Evolutionary conservation across 306 rosid species (phyloP).

Genomic region (Vigna hirtella): DNA sequence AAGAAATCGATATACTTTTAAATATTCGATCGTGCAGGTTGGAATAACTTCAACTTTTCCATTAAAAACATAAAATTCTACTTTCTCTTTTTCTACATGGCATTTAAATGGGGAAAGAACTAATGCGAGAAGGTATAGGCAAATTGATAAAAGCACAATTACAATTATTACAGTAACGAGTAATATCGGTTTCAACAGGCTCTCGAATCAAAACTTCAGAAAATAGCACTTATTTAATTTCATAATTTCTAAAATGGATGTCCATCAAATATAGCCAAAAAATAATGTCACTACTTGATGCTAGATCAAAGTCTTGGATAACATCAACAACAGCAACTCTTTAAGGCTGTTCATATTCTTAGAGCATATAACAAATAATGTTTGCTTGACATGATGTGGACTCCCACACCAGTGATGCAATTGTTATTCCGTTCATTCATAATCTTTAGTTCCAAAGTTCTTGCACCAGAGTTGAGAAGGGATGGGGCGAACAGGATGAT

Average conservation of each 20-base stretch:
- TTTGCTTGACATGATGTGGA: slow-evolving; percentile 37
- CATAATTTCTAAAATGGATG: slow-evolving; percentile 44
- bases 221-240: slow-evolving; percentile 59
- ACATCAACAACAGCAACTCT: slow-evolving; percentile 43
- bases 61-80: slow-evolving; percentile 2
- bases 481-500: slow-evolving; percentile 94
- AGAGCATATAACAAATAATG: slow-evolving; percentile 45
- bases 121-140: background rate
- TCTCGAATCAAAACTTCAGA: slow-evolving; percentile 32
- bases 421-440: slow-evolving; percentile 46
- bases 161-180: slow-evolving; percentile 19
- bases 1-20: background rate
- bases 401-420: slow-evolving; percentile 37
- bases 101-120: background rate
- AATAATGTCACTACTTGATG: slow-evolving; percentile 43
- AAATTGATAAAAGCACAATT: slow-evolving; percentile 29
- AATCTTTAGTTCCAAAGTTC: slow-evolving; percentile 90
- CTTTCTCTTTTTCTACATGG: background rate
- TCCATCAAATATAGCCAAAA: slow-evolving; percentile 39
- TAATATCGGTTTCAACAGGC: slow-evolving; percentile 36
- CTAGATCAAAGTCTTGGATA: slow-evolving; percentile 38
- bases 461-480: slow-evolving; percentile 99
- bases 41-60: background rate
- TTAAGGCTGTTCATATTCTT: slow-evolving; percentile 50
- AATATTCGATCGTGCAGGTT: background rate